Percentiles rank a stretch among this genome's conserved stretches.
phyloP scores from a whole-genome alignment of 306 rosid species.

The Rosa rugosa region DNA sequence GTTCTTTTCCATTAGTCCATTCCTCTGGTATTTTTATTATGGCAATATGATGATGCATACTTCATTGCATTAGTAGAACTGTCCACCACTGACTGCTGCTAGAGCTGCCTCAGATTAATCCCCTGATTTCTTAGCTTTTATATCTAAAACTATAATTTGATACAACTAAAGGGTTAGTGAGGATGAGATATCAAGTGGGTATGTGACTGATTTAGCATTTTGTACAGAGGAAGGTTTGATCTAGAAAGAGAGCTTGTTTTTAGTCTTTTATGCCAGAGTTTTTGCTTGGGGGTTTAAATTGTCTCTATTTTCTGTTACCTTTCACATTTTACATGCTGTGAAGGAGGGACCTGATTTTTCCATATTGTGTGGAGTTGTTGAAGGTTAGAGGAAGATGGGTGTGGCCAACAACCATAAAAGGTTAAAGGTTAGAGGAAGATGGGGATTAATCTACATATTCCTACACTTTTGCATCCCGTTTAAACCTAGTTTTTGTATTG shows the following conservation, averaged over 20 bases:
- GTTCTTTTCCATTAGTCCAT: background rate
- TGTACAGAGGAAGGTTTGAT: slow-evolving; percentile 63
- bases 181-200: slow-evolving; percentile 27
- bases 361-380: slow-evolving; percentile 64
- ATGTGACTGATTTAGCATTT: slow-evolving; percentile 54
- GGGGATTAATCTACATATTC: background rate
- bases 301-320: slow-evolving; percentile 28
- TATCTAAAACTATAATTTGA: slow-evolving; percentile 28
- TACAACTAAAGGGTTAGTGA: slow-evolving; percentile 45
- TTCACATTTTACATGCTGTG: slow-evolving; percentile 55
- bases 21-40: slow-evolving; percentile 56
- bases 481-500: background rate
- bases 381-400: slow-evolving; percentile 47
- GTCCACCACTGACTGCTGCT: slow-evolving; percentile 51
- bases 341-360: slow-evolving; percentile 36
- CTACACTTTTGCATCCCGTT: background rate
- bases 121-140: slow-evolving; percentile 32
- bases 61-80: too few relatives aligned
- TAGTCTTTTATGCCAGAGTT: slow-evolving; percentile 33
- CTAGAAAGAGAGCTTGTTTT: slow-evolving; percentile 29
- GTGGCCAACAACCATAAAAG: slow-evolving; percentile 67
- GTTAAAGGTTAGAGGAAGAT: too few relatives aligned
- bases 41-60: too few relatives aligned
- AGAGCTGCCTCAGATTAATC: slow-evolving; percentile 24
- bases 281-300: slow-evolving; percentile 36